phyloP scores from a whole-genome alignment of 2,329 filamentous ascomycete genomes.

The Aspergillus aculeatinus region DNA sequence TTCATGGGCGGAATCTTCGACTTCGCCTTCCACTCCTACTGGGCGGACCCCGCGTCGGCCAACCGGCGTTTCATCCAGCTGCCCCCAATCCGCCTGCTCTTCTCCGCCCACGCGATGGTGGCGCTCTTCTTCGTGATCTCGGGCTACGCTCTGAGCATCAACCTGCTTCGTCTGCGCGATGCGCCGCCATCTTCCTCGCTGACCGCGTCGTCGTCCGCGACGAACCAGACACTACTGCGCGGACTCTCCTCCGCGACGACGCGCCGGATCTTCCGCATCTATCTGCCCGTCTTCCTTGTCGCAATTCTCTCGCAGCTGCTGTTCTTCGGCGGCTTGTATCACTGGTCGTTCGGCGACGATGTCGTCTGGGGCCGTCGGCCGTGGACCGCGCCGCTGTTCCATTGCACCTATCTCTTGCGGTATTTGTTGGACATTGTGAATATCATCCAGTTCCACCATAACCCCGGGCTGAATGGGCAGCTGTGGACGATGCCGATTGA shows the following conservation, averaged over 20 bases:
- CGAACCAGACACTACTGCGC: slow-evolving; percentile 2
- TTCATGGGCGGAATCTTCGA: slow-evolving; percentile 24
- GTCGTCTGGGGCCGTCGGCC: slow-evolving; percentile 17
- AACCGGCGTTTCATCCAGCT: slow-evolving; percentile 31
- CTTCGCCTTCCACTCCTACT: slow-evolving; percentile 22
- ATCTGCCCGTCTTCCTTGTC: slow-evolving; percentile 26
- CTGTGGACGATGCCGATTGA: slow-evolving; percentile 30
- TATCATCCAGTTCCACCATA: slow-evolving; percentile 12
- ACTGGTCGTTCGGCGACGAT: slow-evolving; percentile 21
- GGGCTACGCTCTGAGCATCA: slow-evolving; percentile 56
- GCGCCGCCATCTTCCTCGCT: slow-evolving; percentile 3
- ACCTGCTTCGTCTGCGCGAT: slow-evolving; percentile 40
- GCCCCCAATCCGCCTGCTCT: slow-evolving; percentile 40
- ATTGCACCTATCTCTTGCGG: slow-evolving; percentile 19
- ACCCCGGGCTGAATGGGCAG: slow-evolving; percentile 21
- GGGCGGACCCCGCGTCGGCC: slow-evolving; percentile 19
- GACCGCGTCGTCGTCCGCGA: not conserved
- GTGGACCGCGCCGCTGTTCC: slow-evolving; percentile 19
- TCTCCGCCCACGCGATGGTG: slow-evolving; percentile 46
- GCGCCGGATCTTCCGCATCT: slow-evolving; percentile 34
- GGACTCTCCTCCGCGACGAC: slow-evolving; percentile 24
- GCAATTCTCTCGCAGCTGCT: slow-evolving; percentile 23
- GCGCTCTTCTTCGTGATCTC: slow-evolving; percentile 59
- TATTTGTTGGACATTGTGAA: slow-evolving; percentile 23
- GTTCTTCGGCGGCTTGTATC: slow-evolving; percentile 21